phyloP scores from a whole-genome alignment of 2,329 filamentous ascomycete species.

The Pestalotiopsis sp. region DNA sequence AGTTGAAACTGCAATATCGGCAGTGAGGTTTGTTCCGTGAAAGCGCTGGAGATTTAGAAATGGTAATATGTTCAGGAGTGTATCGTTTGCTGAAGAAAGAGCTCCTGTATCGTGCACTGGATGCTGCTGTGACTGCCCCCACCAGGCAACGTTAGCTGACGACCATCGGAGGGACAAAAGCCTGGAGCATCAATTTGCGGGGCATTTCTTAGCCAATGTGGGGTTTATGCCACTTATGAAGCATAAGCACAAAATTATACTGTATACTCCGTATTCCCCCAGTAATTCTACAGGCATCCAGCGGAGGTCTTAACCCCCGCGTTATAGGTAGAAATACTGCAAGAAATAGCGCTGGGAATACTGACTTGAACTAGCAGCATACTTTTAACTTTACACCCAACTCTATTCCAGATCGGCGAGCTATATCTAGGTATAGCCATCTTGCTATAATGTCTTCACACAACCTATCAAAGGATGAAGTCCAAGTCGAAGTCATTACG shows the following conservation, averaged over 20 bases:
- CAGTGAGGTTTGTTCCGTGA: background rate
- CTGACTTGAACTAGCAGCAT: background rate
- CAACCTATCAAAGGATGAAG: conserved; percentile 12
- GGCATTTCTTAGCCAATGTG: background rate
- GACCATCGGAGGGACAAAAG: background rate
- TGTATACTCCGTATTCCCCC: background rate
- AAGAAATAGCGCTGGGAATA: background rate
- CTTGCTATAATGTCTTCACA: background rate
- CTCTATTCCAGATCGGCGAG: background rate
- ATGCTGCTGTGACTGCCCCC: background rate
- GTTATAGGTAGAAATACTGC: background rate
- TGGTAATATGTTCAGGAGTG: background rate
- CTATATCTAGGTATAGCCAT: too few relatives aligned
- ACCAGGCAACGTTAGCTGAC: conserved; percentile 9
- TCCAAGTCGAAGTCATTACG: conserved; percentile 24
- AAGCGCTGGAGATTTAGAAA: background rate
- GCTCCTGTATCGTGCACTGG: background rate
- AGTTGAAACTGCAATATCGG: too few relatives aligned
- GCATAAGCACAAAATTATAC: background rate
- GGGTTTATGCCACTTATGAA: conserved; percentile 1
- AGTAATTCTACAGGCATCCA: background rate
- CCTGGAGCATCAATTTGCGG: background rate
- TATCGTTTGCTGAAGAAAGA: background rate
- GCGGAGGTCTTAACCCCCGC: background rate
- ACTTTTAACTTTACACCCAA: background rate